Base-by-base conservation (phyloP, 2,329 filamentous ascomycete species). In the Cercospora sojina region DNA sequence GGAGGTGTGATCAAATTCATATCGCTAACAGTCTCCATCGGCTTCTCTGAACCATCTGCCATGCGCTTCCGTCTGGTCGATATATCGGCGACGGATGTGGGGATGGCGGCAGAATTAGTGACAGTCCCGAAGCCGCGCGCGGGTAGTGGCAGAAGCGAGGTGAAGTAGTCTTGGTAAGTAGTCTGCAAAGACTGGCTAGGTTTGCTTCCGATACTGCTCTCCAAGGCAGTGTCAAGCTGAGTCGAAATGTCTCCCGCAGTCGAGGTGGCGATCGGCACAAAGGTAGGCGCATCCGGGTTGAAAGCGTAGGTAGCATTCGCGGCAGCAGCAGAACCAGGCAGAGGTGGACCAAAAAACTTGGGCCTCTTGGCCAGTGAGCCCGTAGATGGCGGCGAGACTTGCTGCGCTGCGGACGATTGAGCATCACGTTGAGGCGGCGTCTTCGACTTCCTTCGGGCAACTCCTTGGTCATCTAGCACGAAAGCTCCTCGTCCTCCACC, bases 31-130 rank as follows among this genome's bases (percentile, higher is more conserved):
- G 49, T 55, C 5, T 56, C 47, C 53, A 64, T 65, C 0, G 51
- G 56, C 60, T 72, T 72, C 62, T 72, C 67, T 1, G 62, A 69
- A 9, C 68, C 70, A 53, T 70, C 70, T n/a, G 65, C 70, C 68
- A 65, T 67, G 3, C 70, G 69, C 35, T 70, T 72, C 25, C 31
- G 63, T 8, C 69, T 66, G 13, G 32, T 49, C 4, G 62, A 61
- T n/a, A 67, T 51, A 9, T 62, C 60, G 23, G 25, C 16, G 35
- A 51, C 20, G 5, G 13, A 16, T 38, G 35, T 3, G 3, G 35
- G 35, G 16, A 38, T 5, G 35, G 35, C 35, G 12, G 51, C 47
- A 12, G 63, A 59, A 38, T 38, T 68, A 16, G 59, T 58, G 25
- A 64, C 35, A 1, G 67, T n/a, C 12, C 57, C 58, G 1, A 18